These are phyloP conservation scores for Thermothielavioides terrestris DNA, from an alignment of 495 filamentous ascomycete species.

Conservation along the genomic window DNA sequence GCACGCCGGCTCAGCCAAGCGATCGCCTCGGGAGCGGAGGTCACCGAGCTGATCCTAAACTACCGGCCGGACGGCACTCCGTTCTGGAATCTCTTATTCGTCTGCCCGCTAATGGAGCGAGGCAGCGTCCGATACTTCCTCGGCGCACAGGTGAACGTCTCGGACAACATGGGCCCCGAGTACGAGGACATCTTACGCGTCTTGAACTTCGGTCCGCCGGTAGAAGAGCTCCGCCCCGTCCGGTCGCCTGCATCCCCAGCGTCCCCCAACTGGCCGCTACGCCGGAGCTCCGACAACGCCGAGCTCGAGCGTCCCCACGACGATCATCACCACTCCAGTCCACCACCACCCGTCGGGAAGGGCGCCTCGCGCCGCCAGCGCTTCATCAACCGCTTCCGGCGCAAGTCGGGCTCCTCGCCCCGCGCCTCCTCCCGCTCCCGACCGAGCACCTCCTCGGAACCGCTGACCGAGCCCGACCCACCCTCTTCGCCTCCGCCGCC, in stretches of 20 bases:
- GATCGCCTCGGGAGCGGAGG: conserved; percentile 35
- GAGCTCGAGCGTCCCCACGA: not conserved
- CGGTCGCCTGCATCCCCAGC: not conserved
- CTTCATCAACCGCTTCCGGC: conserved; percentile 18
- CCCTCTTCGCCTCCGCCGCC: not conserved
- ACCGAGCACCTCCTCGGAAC: not conserved
- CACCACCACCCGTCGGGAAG: no score
- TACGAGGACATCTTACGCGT: conserved; percentile 43
- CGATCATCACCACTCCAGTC: not conserved
- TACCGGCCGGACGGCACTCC: conserved; percentile 44
- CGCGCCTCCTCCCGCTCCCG: not conserved
- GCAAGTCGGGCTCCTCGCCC: not conserved
- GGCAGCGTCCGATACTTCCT: conserved; percentile 42
- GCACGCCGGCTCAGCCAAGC: conserved; percentile 34
- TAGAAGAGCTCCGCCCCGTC: not conserved
- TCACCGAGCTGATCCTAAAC: conserved; percentile 45
- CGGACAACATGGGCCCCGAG: conserved; percentile 38
- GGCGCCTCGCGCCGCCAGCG: conserved; percentile 10
- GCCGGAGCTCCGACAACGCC: not conserved
- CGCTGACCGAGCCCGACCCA: not conserved
- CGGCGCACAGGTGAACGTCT: conserved; percentile 50
- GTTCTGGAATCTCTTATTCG: conserved; percentile 49
- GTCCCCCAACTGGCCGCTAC: not conserved
- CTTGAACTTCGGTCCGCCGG: conserved; percentile 23
- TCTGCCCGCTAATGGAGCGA: conserved; percentile 40